phyloP scores from a whole-genome alignment of 768 basidiomycete species.

The Lanmaoa rubissima region DNA sequence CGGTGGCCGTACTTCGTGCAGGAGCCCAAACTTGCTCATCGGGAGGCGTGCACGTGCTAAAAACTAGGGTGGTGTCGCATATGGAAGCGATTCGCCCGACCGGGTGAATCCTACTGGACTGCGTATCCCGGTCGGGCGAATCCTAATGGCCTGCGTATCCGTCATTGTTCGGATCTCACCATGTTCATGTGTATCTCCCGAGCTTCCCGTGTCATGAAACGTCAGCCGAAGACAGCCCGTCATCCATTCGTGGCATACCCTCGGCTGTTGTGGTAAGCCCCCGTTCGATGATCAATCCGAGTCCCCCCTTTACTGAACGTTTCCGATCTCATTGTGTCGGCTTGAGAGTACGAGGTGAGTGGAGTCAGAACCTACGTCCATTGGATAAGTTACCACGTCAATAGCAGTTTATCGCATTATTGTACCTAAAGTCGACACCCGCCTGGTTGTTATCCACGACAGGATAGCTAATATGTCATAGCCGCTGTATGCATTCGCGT shows the following conservation, averaged over 20 bases:
- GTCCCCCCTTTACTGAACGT: neutral
- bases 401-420: neutral
- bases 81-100: slow-evolving; percentile 14
- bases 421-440: slow-evolving; percentile 9
- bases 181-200: neutral
- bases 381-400: slow-evolving; percentile 2
- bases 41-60: neutral
- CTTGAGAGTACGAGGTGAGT: neutral
- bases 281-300: neutral
- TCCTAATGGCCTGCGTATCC: slow-evolving; percentile 5
- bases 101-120: slow-evolving; percentile 6
- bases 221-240: neutral
- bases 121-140: slow-evolving; percentile 1
- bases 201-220: neutral
- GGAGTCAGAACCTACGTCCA: neutral
- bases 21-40: neutral
- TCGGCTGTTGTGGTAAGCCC: neutral
- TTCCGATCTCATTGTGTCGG: neutral
- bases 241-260: neutral
- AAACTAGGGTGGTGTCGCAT: slow-evolving; percentile 2
- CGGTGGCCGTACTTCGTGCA: neutral
- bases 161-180: slow-evolving; percentile 2
- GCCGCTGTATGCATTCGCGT: slow-evolving; percentile 3
- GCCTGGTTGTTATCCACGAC: neutral
- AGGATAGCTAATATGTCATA: slow-evolving; percentile 7